Conservation (phyloP, 2,329 filamentous ascomycete species). For the Helminthosporium solani region DNA sequence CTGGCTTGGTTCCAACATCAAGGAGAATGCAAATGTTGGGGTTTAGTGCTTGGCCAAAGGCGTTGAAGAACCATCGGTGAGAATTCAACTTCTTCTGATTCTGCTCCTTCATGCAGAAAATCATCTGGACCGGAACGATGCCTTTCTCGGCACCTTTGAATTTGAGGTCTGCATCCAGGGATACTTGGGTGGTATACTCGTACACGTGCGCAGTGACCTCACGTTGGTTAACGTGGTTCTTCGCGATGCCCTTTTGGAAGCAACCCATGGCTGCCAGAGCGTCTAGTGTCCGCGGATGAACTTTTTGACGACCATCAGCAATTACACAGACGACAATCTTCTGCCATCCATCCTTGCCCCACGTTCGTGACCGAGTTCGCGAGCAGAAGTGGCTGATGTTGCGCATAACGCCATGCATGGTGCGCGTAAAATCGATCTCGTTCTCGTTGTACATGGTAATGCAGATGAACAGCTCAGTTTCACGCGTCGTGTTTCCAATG, state of each 20-base stretch:
- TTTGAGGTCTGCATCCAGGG: slow-evolving; percentile 89
- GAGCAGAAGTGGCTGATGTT: slow-evolving; percentile 97
- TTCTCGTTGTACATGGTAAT: slow-evolving; percentile 99
- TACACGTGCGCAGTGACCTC: slow-evolving; percentile 97
- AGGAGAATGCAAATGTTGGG: slow-evolving; percentile 96
- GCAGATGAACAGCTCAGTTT: slow-evolving; percentile 95
- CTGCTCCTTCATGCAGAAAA: slow-evolving; percentile 97
- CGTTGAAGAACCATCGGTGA: slow-evolving; percentile 99
- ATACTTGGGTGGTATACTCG: slow-evolving; percentile 98
- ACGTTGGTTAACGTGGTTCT: slow-evolving; percentile 95
- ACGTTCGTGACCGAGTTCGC: slow-evolving; percentile 86
- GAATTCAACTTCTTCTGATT: slow-evolving; percentile 98
- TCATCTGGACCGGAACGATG: slow-evolving; percentile 96
- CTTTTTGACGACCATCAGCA: slow-evolving; percentile 88
- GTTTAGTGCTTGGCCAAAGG: slow-evolving; percentile 86
- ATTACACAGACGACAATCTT: slow-evolving; percentile 99
- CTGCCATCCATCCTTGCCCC: slow-evolving; percentile 97
- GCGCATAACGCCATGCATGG: slow-evolving; percentile 98
- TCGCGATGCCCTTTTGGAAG: slow-evolving; percentile 97
- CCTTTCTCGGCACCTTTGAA: slow-evolving; percentile 99
- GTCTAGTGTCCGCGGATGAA: slow-evolving; percentile 90
- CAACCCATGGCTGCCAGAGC: slow-evolving; percentile 95
- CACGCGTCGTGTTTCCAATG: slow-evolving; percentile 77
- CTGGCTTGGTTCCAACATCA: slow-evolving; percentile 92
- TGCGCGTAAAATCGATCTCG: slow-evolving; percentile 92